Evolutionary conservation across 2,329 filamentous ascomycete genomes (phyloP).

Genomic region (Ophiostoma populinum): DNA sequence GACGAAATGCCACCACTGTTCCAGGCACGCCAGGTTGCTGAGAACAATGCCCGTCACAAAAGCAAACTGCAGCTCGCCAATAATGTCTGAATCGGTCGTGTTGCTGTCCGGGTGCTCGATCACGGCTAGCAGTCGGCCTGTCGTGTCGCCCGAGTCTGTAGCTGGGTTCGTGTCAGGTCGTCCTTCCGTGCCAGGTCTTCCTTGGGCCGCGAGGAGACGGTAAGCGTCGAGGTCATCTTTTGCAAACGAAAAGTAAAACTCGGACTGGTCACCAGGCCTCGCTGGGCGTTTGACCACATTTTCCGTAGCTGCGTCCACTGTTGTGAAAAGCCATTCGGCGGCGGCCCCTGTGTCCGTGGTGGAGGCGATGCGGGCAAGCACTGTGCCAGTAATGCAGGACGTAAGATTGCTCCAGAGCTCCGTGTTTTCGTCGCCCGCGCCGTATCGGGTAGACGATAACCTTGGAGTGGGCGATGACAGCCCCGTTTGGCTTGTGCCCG

Average conservation of each 20-base stretch:
- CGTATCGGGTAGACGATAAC: background rate
- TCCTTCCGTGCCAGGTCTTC: background rate
- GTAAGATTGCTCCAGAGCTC: constrained; percentile 36
- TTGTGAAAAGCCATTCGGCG: constrained; percentile 33
- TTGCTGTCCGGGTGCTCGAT: constrained; percentile 11
- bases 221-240: constrained; percentile 26
- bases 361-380: constrained; percentile 31
- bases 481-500: background rate
- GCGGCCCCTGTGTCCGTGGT: background rate
- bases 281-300: constrained; percentile 22
- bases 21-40: constrained; percentile 39
- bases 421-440: background rate
- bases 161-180: background rate
- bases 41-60: constrained; percentile 40
- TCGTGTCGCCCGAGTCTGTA: constrained; percentile 11
- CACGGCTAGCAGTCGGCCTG: constrained; percentile 13
- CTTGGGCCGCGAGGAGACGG: constrained; percentile 13
- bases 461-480: background rate
- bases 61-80: constrained; percentile 43
- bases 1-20: constrained; percentile 43
- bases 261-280: constrained; percentile 14
- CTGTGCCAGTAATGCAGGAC: constrained; percentile 24
- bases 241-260: constrained; percentile 31
- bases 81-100: constrained; percentile 24
- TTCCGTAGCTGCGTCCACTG: constrained; percentile 32